Percentiles rank a stretch among this genome's conserved stretches.
phyloP scores from a whole-genome alignment of 2,329 filamentous ascomycete species.

The Westerdykella sp. region DNA sequence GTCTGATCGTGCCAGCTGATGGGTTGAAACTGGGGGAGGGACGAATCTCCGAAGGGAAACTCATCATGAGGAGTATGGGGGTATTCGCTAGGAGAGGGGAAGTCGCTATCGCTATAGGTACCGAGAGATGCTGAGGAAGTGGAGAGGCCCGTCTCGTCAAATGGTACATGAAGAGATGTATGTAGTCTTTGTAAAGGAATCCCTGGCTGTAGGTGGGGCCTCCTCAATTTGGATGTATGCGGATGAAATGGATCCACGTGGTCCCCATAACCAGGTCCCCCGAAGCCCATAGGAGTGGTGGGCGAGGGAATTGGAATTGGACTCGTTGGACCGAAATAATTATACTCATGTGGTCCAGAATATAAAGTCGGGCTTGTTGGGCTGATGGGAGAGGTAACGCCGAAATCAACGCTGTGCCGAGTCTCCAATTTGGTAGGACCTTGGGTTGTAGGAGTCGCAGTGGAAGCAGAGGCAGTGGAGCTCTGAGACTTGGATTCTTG shows the following conservation, averaged over 20 bases:
- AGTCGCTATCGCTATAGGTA: conserved; percentile 45
- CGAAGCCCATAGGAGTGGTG: conserved; percentile 33
- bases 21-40: conserved; percentile 33
- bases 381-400: conserved; percentile 28
- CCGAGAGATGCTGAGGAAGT: conserved; percentile 42
- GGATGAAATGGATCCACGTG: conserved; percentile 34
- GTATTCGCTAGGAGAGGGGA: conserved; percentile 43
- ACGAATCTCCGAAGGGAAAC: conserved; percentile 36
- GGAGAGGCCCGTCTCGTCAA: conserved; percentile 39
- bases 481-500: conserved; percentile 27
- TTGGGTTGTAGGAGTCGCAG: conserved; percentile 12
- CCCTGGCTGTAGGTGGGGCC: conserved; percentile 31
- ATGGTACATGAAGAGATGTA: conserved; percentile 37
- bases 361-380: conserved; percentile 32
- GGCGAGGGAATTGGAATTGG: conserved; percentile 38
- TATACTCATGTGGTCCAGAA: conserved; percentile 33
- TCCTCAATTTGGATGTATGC: conserved; percentile 33
- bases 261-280: conserved; percentile 35
- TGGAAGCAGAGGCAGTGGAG: conserved; percentile 17
- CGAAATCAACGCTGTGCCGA: conserved; percentile 31
- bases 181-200: conserved; percentile 40
- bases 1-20: conserved; percentile 29
- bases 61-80: conserved; percentile 44
- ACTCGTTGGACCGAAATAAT: conserved; percentile 33
- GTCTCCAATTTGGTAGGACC: conserved; percentile 22